Evolutionary conservation across 2,329 filamentous ascomycete species (phyloP).

Genomic region (Teratosphaeria destructans): DNA sequence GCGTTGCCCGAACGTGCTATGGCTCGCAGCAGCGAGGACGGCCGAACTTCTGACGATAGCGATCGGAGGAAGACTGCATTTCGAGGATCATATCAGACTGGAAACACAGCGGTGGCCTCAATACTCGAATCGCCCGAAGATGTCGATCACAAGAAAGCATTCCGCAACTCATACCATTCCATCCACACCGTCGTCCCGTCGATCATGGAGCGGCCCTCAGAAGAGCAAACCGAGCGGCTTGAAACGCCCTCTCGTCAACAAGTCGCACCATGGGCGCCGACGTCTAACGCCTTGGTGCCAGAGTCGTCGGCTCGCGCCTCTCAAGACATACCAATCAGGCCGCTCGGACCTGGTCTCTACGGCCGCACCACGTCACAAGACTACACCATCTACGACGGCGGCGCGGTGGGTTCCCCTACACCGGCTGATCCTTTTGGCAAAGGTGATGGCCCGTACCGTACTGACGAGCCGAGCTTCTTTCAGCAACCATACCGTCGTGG

Average conservation of each 20-base stretch:
- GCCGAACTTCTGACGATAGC: background rate
- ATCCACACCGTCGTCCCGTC: conserved; percentile 1
- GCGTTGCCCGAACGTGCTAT: background rate
- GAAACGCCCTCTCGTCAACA: background rate
- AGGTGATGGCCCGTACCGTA: background rate
- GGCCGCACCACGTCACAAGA: conserved; percentile 1
- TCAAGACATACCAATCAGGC: background rate
- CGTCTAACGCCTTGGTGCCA: background rate
- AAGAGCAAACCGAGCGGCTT: background rate
- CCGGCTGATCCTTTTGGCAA: background rate
- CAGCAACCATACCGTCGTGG: background rate
- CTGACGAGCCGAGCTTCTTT: background rate
- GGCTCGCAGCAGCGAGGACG: background rate
- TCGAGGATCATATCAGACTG: background rate
- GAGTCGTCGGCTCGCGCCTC: background rate
- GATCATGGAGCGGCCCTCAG: conserved; percentile 1
- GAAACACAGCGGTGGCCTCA: background rate
- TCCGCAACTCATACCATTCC: conserved; percentile 1
- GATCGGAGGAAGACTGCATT: background rate
- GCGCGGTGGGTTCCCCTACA: background rate
- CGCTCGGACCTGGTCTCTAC: background rate
- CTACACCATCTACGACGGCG: conserved; percentile 1
- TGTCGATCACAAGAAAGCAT: background rate
- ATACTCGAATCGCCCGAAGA: background rate
- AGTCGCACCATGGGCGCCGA: background rate